Percentiles rank a stretch among this genome's conserved stretches.
These are phyloP conservation scores for Capronia epimyces DNA, from an alignment of 2,329 filamentous ascomycete genomes.

Conservation along the genomic window DNA sequence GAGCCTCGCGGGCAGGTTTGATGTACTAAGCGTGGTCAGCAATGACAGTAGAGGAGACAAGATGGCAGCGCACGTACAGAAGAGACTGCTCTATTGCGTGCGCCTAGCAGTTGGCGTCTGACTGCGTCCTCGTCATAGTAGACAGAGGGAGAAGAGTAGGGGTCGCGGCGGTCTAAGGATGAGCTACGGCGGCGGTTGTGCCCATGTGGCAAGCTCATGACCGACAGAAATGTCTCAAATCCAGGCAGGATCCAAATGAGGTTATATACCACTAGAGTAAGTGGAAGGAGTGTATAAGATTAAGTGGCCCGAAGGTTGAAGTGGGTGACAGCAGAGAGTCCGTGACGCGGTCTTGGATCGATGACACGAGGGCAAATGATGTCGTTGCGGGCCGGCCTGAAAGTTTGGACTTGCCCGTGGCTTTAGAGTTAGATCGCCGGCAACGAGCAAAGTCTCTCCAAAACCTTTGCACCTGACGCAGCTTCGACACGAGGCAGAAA, in stretches of 20 bases:
- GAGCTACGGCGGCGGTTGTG: slow-evolving; percentile 39
- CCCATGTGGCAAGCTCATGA: slow-evolving; percentile 40
- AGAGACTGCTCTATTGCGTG: slow-evolving; percentile 51
- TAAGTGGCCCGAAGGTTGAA: background rate
- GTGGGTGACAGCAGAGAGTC: slow-evolving; percentile 1
- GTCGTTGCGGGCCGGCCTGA: slow-evolving; percentile 13
- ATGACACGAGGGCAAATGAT: slow-evolving; percentile 7
- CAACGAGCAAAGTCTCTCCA: background rate
- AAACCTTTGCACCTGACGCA: background rate
- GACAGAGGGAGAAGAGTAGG: slow-evolving; percentile 53
- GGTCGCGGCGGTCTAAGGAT: slow-evolving; percentile 43
- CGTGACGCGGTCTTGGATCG: background rate
- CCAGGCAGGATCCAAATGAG: background rate
- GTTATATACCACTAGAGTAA: background rate
- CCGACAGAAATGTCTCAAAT: slow-evolving; percentile 1
- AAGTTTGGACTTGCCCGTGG: background rate
- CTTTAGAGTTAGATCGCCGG: slow-evolving; percentile 1
- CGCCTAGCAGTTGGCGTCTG: slow-evolving; percentile 41
- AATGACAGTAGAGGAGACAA: background rate
- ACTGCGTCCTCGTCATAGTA: slow-evolving; percentile 55
- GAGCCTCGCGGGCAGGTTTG: slow-evolving; percentile 19
- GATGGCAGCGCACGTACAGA: slow-evolving; percentile 40
- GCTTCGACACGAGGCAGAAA: background rate
- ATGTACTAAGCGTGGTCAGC: slow-evolving; percentile 18
- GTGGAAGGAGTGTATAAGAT: background rate